Base-by-base conservation (phyloP, 2,329 filamentous ascomycete species). In the Penicillium occitanis region DNA sequence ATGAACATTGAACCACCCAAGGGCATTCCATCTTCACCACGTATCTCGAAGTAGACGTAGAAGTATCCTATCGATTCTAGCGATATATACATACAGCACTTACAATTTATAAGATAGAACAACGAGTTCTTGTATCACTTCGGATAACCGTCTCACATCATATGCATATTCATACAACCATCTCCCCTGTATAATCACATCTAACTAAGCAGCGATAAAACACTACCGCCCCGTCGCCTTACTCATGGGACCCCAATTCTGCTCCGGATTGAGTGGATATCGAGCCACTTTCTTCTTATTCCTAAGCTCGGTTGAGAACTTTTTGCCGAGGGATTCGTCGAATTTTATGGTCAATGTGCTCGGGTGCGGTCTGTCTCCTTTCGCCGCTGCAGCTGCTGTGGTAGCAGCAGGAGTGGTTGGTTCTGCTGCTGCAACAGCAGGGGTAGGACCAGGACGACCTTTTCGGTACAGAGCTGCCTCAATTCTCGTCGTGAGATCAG, bases 191-290 rank as follows among this genome's bases (percentile, higher is more conserved):
- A 48, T 48, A 22, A 50, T 59, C 42, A 35, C 33, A 35, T 10
- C 33, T 10, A 11, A 13, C 11, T 28, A 50, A 48, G 1, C 19
- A 48, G 10, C 8, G 10, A 7, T 28, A 28, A 44, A 19, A 51
- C 14, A 53, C 55, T 50, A 65, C 42, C 40, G 46, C 14, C 66
- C 63, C 14, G 71, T 69, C 6, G 81, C 81, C 44, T 79, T 77
- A 66, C 75, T 81, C 87, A 96, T 88, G 0, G 95, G 95, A 0
- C 95, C 95, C 95, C 95, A 99, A 76, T 98, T 95, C 73, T 92
- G 89, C 67, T 90, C 84, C 55, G 95, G 95, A 75, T 98, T 98
- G 68, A 89, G 81, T 81, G 97, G 95, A 78, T 97, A 99, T 69
- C 94, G 85, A 63, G 96, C 88, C 55, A 96, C 83, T 69, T 89